Base-by-base conservation (phyloP, 192 early-diverging fungal species). In the Umbelopsis sp. region DNA sequence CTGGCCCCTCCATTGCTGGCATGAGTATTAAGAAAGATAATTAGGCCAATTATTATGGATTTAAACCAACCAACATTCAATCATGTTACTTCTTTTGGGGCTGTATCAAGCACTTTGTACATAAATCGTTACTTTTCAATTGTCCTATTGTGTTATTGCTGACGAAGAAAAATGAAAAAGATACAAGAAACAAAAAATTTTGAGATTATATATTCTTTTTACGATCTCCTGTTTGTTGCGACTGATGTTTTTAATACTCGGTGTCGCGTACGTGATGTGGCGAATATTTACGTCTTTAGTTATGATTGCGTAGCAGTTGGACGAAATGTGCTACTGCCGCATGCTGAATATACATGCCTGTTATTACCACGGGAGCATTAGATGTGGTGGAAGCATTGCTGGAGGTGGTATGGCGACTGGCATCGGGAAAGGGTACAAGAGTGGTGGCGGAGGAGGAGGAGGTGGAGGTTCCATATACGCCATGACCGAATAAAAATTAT, bases 401-500 rank as follows among this genome's bases (percentile, higher is more conserved):
- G 47, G 47, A n/a, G 3, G 26, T 62, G 26, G 56, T 26, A 62
- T 62, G 32, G 56, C 3, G 17, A 62, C 32, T 20, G 68, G 49
- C 47, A 70, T 70, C 21, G 68, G 68, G 14, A 41, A 53, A 31
- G 47, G 68, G 14, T 53, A 50, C 29, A 53, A 29, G 5, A 53
- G 6, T 12, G 26, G 49, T 21, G 45, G 68, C 16, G 49, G 67
- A 20, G 67, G 26, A 31, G 26, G 49, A 9, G 45, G 68, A 11
- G 49, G 67, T 9, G 67, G 26, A 31, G 5, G 68, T 1, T 50
- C 38, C 11, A 36, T 21, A 20, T 17, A 7, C 14, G 68, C 21
- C 17, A 53, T 50, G 7, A 34, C 47, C 16, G 31, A 20, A 50
- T 68, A 34, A 12, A 38, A 31, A 7, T 16, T 45, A 25, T 51